Conservation (phyloP, 306 rosid genomes). For the Bauhinia variegata region DNA sequence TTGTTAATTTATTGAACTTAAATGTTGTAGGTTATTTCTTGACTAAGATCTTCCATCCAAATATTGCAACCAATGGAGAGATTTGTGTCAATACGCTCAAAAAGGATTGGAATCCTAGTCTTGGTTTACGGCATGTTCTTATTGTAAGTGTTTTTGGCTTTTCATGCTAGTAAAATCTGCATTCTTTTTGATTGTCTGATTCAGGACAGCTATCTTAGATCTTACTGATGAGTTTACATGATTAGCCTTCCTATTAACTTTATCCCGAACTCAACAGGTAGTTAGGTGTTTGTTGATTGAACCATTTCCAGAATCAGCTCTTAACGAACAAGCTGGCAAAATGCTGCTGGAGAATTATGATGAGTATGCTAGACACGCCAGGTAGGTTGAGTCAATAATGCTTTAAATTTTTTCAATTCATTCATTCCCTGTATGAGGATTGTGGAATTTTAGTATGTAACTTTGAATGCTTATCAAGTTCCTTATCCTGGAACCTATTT, state of each 20-base stretch:
- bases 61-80: constrained; percentile 86
- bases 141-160: constrained; percentile 53
- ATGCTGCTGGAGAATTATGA: constrained; percentile 91
- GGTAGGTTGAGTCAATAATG: constrained; percentile 54
- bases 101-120: constrained; percentile 98
- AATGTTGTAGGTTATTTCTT: constrained; percentile 76
- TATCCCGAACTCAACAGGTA: constrained; percentile 57
- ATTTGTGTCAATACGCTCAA: constrained; percentile 96
- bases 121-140: constrained; percentile 89
- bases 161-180: neutral
- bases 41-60: constrained; percentile 94
- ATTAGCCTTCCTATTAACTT: constrained; percentile 19
- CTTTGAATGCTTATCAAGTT: constrained; percentile 12
- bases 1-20: constrained; percentile 25
- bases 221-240: constrained; percentile 12
- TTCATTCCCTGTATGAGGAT: constrained; percentile 10
- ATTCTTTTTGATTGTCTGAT: neutral
- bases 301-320: constrained; percentile 97
- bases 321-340: constrained; percentile 97
- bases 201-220: neutral
- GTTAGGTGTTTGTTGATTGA: constrained; percentile 98
- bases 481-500: neutral
- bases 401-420: constrained; percentile 2
- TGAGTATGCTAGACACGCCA: constrained; percentile 97
- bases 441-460: constrained; percentile 10